A percentile compares a stretch with the other conserved stretches of the same genome.
phyloP scores from a whole-genome alignment of 1,284 basidiomycete species.

The Malassezia sp. region DNA sequence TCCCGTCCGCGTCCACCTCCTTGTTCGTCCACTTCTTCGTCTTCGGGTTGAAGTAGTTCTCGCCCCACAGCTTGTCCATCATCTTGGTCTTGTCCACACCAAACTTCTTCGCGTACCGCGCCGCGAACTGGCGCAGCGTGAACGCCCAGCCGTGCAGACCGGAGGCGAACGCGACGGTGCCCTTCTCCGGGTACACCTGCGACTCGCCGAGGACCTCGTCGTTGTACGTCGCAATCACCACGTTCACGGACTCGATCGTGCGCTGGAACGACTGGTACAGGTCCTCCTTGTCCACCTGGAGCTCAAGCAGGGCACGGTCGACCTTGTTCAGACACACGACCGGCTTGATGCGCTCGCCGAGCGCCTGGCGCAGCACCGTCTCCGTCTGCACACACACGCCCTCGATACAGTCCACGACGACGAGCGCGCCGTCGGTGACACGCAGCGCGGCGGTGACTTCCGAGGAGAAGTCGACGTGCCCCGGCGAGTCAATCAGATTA shows the following conservation, averaged over 20 bases:
- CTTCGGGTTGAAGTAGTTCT: constrained; percentile 98
- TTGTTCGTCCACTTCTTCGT: constrained; percentile 95
- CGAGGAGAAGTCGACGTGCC: constrained; percentile 99
- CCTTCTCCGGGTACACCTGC: constrained; percentile 97
- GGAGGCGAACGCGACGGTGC: constrained; percentile 96
- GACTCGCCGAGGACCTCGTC: constrained; percentile 90
- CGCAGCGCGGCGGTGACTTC: constrained; percentile 99
- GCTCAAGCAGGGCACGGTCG: constrained; percentile 96
- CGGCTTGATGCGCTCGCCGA: constrained; percentile 97
- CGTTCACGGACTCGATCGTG: constrained; percentile 96
- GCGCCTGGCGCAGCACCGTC: constrained; percentile 94
- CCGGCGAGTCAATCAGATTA: constrained; percentile 98
- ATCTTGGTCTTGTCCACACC: constrained; percentile 98
- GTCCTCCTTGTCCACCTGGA: constrained; percentile 92
- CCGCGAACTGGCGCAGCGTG: constrained; percentile 93
- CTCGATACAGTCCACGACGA: constrained; percentile 98
- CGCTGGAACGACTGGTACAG: constrained; percentile 96
- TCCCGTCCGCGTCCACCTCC: constrained; percentile 66
- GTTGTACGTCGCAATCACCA: constrained; percentile 96
- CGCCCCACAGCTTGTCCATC: constrained; percentile 96
- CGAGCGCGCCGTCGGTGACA: constrained; percentile 82
- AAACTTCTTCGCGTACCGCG: constrained; percentile 94
- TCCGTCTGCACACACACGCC: constrained; percentile 99
- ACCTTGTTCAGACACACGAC: constrained; percentile 99
- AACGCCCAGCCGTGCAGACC: constrained; percentile 99